Base-by-base conservation (phyloP, 345 rosid genomes). In the Erucastrum elatum region DNA sequence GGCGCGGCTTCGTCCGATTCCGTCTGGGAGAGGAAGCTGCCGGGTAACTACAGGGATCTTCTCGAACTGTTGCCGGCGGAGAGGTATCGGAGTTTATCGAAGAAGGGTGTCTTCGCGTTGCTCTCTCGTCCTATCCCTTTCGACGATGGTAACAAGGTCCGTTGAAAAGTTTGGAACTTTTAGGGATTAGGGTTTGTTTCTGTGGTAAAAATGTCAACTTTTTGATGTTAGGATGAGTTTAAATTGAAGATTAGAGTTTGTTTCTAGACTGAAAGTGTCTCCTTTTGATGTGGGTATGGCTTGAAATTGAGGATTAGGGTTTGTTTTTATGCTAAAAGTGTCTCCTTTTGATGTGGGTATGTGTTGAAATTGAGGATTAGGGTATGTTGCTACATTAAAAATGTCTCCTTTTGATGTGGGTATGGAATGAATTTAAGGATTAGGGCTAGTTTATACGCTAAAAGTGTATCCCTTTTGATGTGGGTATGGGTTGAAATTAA, bases 1-100 rank as follows among this genome's bases (percentile, higher is more conserved):
- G 96, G 93, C n/a, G 97, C 96, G 1, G 93, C 96, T 2, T 91
- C 94, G 2, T 94, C 98, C 1, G 97, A 94, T 70, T 86, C 93
- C 1, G 97, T 91, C 5, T 94, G 98, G 94, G 90, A 88, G 74
- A 82, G 82, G 78, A 94, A 94, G 86, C 84, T 94, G 35, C 98
- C 97, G 0, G 3, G 71, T 8, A 91, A 90, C 79, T 91, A 89
- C 59, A 88, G 81, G 72, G 87, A 85, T 85, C 86, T 94, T 82
- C 91, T 94, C 56, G 75, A 84, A 83, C 77, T 90, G 68, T 31
- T 94, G 77, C 91, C 94, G 6, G 86, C 83, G 10, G 90, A 89
- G 72, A 74, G 89, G 66, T 81, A 86, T 76, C 85, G 71, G 71
- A 82, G 77, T 58, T 77, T 87, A 64, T 87, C 87, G 27, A 91